phyloP scores from a whole-genome alignment of 129 eudicot species.

The Daucus carota region DNA sequence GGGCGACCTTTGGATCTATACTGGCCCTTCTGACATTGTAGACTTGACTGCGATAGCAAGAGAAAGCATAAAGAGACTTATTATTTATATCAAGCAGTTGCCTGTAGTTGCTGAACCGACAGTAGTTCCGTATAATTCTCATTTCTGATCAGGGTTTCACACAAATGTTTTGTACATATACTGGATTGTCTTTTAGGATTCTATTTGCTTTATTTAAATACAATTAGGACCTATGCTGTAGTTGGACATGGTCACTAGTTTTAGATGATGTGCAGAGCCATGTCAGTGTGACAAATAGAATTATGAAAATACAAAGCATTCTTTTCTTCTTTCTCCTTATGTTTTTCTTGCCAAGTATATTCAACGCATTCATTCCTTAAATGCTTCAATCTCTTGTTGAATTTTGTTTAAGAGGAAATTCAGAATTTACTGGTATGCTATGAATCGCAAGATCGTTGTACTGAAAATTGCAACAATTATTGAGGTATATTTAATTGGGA shows the following conservation, averaged over 20 bases:
- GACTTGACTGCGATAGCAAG: background rate
- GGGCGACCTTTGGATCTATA: constrained; percentile 1
- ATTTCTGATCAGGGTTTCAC: background rate
- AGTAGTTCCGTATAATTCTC: background rate
- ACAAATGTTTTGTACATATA: background rate
- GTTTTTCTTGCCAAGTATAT: too few species aligned
- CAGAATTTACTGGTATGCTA: background rate
- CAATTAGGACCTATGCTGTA: background rate
- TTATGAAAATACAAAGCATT: background rate
- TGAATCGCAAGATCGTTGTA: background rate
- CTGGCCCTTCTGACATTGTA: constrained; percentile 3
- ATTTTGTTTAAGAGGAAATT: background rate
- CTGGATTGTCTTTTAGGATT: background rate
- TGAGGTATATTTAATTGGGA: too few species aligned
- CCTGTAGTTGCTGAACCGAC: background rate
- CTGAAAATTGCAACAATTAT: background rate
- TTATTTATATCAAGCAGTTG: background rate
- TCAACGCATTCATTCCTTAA: background rate
- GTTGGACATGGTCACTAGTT: background rate
- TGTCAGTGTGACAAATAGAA: background rate
- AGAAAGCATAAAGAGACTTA: background rate
- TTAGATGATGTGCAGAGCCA: background rate
- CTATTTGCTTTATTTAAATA: background rate
- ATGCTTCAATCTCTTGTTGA: background rate
- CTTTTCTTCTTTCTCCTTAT: background rate